These are phyloP conservation scores for Ochromonadaceae sp. DNA, from an alignment of 352 stramenopile genomes.

Conservation along the genomic window DNA sequence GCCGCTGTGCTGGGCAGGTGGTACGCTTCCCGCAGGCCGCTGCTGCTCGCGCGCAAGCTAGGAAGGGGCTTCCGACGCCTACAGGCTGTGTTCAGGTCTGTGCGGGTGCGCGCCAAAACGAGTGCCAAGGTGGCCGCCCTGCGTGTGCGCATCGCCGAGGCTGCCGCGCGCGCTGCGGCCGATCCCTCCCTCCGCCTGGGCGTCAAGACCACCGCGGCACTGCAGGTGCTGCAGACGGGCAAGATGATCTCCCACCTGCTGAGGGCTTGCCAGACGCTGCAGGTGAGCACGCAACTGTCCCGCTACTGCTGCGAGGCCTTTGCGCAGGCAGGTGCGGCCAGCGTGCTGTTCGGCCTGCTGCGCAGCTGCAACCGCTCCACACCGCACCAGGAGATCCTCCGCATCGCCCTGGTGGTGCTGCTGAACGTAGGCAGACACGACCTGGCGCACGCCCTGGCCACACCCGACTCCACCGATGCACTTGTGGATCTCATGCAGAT, in stretches of 20 bases:
- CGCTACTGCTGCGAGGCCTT: constrained; percentile 70
- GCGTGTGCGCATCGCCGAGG: not conserved
- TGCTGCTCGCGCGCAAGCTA: too few relatives aligned
- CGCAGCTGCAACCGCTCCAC: constrained; percentile 78
- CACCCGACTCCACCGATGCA: constrained; percentile 51
- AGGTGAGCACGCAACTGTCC: constrained; percentile 73
- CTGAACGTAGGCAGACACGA: constrained; percentile 64
- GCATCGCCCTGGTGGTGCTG: constrained; percentile 50
- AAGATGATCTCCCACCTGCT: constrained; percentile 71
- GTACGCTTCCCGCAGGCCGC: too few relatives aligned
- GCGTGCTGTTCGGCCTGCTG: constrained; percentile 74
- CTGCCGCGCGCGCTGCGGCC: not conserved
- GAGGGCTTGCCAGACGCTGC: constrained; percentile 68
- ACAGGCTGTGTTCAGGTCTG: too few relatives aligned
- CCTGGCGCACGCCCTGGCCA: constrained; percentile 34
- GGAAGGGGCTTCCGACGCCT: too few relatives aligned
- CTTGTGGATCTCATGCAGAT: constrained; percentile 84
- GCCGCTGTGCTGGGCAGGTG: too few relatives aligned
- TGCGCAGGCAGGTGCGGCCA: constrained; percentile 54
- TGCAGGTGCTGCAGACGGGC: constrained; percentile 32
- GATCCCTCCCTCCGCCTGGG: not conserved
- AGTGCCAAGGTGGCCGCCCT: too few relatives aligned
- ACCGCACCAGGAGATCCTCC: constrained; percentile 79
- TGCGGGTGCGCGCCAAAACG: too few relatives aligned
- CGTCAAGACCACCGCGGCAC: constrained; percentile 7